Conservation (phyloP, 768 basidiomycete species). For the Rhizopogon roseolus region DNA sequence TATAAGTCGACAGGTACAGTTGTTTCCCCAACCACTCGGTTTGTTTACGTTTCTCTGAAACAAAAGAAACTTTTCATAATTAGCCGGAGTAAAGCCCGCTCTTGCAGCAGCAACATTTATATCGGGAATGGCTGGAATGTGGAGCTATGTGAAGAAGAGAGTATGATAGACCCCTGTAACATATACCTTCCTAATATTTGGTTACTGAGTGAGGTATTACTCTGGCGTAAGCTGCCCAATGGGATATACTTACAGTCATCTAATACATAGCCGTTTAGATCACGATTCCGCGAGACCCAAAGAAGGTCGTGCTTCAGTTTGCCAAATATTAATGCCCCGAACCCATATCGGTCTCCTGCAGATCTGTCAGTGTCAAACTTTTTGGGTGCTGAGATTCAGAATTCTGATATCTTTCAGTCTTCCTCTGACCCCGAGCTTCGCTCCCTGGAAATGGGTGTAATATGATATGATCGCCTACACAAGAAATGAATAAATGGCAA, state of each 20-base stretch:
- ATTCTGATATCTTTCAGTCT: conserved; percentile 32
- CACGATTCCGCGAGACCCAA: conserved; percentile 19
- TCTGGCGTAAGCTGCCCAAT: conserved; percentile 25
- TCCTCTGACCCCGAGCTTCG: conserved; percentile 36
- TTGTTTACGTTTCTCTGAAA: conserved; percentile 33
- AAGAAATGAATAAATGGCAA: conserved; percentile 32
- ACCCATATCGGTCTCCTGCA: conserved; percentile 30
- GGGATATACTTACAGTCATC: conserved; percentile 13
- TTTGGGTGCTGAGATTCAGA: conserved; percentile 28
- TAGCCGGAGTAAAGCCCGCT: conserved; percentile 91
- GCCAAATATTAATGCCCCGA: conserved; percentile 22
- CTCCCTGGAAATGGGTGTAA: conserved; percentile 36
- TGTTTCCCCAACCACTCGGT: conserved; percentile 22
- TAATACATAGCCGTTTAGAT: conserved; percentile 10
- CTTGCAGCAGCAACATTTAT: conserved; percentile 85
- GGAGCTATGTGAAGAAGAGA: conserved; percentile 92
- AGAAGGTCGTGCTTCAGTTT: conserved; percentile 16
- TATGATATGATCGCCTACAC: conserved; percentile 30
- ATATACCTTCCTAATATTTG: conserved; percentile 42
- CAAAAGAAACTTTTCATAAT: conserved; percentile 25
- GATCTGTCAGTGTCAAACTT: conserved; percentile 27
- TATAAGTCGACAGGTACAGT: conserved; percentile 90
- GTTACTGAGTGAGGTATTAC: conserved; percentile 7
- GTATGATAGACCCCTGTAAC: conserved; percentile 55
- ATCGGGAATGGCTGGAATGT: conserved; percentile 85